phyloP scores from a whole-genome alignment of 257 asterid species.

The Schizonepeta tenuifolia region DNA sequence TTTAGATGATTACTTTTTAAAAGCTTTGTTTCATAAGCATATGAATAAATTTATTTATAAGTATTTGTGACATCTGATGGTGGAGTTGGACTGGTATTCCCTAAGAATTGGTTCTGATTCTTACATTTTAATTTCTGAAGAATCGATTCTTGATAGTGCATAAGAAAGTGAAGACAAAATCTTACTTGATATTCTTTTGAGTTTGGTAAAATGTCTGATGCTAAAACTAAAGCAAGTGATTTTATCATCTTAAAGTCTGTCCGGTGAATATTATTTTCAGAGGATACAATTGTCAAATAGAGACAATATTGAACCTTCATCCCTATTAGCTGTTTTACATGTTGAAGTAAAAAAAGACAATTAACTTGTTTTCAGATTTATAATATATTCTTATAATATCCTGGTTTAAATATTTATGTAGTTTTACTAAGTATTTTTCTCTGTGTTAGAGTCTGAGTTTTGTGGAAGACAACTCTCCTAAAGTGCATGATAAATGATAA shows the following conservation, averaged over 20 bases:
- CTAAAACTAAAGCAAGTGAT: not conserved
- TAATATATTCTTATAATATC: not conserved
- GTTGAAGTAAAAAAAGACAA: too few species aligned
- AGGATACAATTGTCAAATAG: too few species aligned
- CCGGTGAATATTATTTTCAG: too few species aligned
- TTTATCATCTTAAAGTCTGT: not conserved
- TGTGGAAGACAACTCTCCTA: too few species aligned
- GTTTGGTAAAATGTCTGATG: not conserved
- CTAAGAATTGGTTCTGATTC: constrained; percentile 24
- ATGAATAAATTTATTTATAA: not conserved
- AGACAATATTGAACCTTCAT: too few species aligned
- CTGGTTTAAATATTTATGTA: not conserved
- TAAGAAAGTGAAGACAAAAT: not conserved
- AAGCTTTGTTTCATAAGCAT: too few species aligned
- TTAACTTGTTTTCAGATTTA: too few species aligned
- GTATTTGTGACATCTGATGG: not conserved
- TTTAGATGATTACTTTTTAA: not conserved
- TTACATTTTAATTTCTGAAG: not conserved
- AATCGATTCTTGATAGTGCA: constrained; percentile 3
- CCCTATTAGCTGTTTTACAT: too few species aligned
- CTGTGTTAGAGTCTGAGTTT: too few species aligned
- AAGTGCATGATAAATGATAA: too few species aligned
- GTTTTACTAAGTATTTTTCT: too few species aligned
- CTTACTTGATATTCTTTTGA: not conserved
- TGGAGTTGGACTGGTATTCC: not conserved